Evolutionary conservation across 2,329 filamentous ascomycete genomes (phyloP).

Genomic region (Xylogone sp.): DNA sequence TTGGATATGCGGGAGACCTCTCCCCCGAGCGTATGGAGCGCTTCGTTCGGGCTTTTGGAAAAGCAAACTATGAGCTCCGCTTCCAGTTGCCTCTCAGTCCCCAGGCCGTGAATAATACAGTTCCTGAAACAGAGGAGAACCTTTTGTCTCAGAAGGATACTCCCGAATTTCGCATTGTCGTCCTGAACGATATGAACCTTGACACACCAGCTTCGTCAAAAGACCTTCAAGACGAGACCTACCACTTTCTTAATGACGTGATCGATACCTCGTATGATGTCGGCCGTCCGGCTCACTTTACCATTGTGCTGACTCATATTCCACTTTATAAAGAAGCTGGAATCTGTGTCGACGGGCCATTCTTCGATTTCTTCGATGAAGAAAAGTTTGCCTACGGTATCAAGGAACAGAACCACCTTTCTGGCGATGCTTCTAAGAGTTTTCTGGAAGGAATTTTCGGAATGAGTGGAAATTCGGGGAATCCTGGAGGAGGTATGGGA

Average conservation of each 20-base stretch:
- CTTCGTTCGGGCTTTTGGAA: conserved; percentile 83
- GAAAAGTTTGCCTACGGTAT: conserved; percentile 66
- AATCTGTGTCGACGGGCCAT: conserved; percentile 78
- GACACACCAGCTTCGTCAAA: conserved; percentile 72
- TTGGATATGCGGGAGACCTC: conserved; percentile 93
- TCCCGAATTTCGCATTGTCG: conserved; percentile 75
- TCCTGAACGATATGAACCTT: conserved; percentile 91
- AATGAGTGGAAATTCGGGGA: conserved; percentile 59
- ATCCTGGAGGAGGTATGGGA: conserved; percentile 59
- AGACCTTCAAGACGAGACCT: conserved; percentile 70
- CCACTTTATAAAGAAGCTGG: conserved; percentile 81
- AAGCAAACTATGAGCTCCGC: conserved; percentile 83
- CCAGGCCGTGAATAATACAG: conserved; percentile 23
- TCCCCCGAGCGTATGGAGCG: conserved; percentile 69
- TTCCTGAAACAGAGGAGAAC: conserved; percentile 39
- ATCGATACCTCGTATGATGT: conserved; percentile 62
- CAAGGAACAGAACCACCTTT: conserved; percentile 89
- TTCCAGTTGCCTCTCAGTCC: conserved; percentile 55
- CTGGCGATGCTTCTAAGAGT: conserved; percentile 63
- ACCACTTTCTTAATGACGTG: conserved; percentile 69
- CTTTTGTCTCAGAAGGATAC: conserved; percentile 27
- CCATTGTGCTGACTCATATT: conserved; percentile 86
- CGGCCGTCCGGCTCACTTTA: conserved; percentile 62
- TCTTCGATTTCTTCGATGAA: conserved; percentile 70
- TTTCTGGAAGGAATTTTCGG: conserved; percentile 85